Evolutionary conservation across 345 rosid genomes (phyloP).

Genomic region (Populus alba): DNA sequence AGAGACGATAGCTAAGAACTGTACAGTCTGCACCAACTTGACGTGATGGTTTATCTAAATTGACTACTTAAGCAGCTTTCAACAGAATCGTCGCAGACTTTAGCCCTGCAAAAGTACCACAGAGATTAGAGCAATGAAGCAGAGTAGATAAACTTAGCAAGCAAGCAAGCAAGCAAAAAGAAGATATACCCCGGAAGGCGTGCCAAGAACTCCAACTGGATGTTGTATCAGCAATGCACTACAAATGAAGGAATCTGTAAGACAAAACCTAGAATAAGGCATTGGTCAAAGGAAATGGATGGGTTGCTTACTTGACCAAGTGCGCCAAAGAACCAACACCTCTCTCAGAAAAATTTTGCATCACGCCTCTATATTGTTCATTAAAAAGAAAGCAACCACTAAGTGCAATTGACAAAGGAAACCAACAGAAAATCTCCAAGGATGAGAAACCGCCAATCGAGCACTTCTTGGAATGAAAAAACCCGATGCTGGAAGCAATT

Average conservation of each 20-base stretch:
- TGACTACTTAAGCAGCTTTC: conserved; percentile 36
- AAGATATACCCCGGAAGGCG: conserved; percentile 25
- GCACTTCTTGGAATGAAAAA: conserved; percentile 78
- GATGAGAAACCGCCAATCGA: conserved; percentile 78
- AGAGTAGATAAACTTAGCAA: not conserved
- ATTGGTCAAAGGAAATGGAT: not conserved
- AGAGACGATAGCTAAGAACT: conserved; percentile 25
- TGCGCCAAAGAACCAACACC: conserved; percentile 54
- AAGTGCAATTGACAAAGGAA: conserved; percentile 88
- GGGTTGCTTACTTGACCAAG: conserved; percentile 37
- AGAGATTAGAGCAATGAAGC: conserved; percentile 5
- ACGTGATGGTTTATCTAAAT: conserved; percentile 33
- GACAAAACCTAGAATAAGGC: not conserved
- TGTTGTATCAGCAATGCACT: conserved; percentile 38
- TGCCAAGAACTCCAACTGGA: conserved; percentile 27
- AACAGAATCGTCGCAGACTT: conserved; percentile 41
- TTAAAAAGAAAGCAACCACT: conserved; percentile 41
- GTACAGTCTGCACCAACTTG: conserved; percentile 25
- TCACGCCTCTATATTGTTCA: conserved; percentile 49
- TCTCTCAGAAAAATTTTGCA: conserved; percentile 54
- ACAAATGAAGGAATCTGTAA: conserved; percentile 19
- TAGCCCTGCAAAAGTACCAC: conserved; percentile 46
- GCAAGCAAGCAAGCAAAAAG: not conserved
- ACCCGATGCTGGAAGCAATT: conserved; percentile 54
- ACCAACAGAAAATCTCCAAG: conserved; percentile 67